Conservation (phyloP, 257 asterid species). For the Thymus mandschuricus region DNA sequence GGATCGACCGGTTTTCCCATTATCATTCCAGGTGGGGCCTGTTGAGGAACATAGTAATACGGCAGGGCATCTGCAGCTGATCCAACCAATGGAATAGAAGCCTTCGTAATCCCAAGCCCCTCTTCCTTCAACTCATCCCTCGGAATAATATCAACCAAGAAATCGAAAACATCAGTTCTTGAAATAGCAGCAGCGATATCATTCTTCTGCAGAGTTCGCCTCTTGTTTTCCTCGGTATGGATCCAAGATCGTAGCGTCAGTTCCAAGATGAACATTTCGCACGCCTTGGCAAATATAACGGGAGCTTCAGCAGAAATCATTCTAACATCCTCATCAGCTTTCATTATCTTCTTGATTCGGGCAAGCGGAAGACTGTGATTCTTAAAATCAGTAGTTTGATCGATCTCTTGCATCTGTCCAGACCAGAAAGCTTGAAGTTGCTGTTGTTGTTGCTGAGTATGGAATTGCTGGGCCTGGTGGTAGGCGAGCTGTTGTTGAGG, state of each 20-base stretch:
- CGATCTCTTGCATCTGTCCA: conserved; percentile 53
- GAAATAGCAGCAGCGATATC: conserved; percentile 70
- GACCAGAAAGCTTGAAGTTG: conserved; percentile 66
- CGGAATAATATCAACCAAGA: conserved; percentile 57
- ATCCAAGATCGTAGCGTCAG: conserved; percentile 65
- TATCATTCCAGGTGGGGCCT: conserved; percentile 43
- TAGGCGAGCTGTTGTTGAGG: conserved; percentile 49
- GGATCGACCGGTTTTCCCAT: conserved; percentile 50
- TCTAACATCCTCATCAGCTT: conserved; percentile 67
- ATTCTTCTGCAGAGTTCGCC: conserved; percentile 74
- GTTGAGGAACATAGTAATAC: conserved; percentile 49
- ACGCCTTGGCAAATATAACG: conserved; percentile 65
- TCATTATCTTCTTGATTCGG: conserved; percentile 71
- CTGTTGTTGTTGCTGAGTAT: conserved; percentile 51
- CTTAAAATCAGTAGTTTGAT: conserved; percentile 60
- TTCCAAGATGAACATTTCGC: conserved; percentile 75
- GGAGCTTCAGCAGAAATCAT: conserved; percentile 81
- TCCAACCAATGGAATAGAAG: conserved; percentile 46
- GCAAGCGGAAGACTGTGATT: conserved; percentile 71
- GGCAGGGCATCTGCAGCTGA: conserved; percentile 50
- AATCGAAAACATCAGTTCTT: conserved; percentile 70
- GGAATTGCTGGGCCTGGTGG: conserved; percentile 57
- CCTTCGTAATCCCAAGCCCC: conserved; percentile 44
- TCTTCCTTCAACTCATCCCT: conserved; percentile 39
- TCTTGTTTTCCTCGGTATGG: conserved; percentile 68